These are phyloP conservation scores for Backusella australiensis DNA, from an alignment of 192 early-diverging fungal species.

Conservation along the genomic window DNA sequence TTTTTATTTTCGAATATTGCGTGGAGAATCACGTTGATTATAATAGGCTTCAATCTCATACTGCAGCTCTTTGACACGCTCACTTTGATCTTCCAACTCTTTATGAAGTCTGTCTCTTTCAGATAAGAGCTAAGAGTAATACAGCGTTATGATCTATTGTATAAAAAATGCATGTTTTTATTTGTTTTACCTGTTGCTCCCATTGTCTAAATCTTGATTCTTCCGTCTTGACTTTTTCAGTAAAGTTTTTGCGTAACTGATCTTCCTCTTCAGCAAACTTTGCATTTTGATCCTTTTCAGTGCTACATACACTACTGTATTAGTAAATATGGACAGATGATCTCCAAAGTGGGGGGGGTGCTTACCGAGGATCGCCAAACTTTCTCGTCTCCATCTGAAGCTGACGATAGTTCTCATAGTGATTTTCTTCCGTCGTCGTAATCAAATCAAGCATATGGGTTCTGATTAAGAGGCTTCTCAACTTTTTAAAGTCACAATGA, in stretches of 20 bases:
- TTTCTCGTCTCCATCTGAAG: conserved; percentile 85
- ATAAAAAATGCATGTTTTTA: neutral
- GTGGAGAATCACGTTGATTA: conserved; percentile 33
- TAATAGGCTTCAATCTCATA: conserved; percentile 62
- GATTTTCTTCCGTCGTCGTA: conserved; percentile 86
- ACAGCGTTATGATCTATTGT: too few relatives aligned
- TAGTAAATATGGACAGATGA: too few relatives aligned
- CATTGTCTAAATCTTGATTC: conserved; percentile 97
- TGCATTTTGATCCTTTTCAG: conserved; percentile 74
- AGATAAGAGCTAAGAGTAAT: conserved; percentile 65
- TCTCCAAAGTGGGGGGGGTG: too few relatives aligned
- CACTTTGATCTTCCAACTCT: conserved; percentile 94
- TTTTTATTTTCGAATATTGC: conserved; percentile 25
- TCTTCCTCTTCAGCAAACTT: conserved; percentile 99
- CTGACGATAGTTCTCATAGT: conserved; percentile 93
- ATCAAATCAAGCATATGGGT: conserved; percentile 99
- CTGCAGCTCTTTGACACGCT: conserved; percentile 88
- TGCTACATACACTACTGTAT: conserved; percentile 14
- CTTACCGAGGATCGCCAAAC: conserved; percentile 72
- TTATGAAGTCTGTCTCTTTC: conserved; percentile 99
- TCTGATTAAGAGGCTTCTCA: conserved; percentile 93
- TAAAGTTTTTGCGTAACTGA: conserved; percentile 90
- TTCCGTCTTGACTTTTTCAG: conserved; percentile 95
- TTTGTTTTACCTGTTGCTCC: conserved; percentile 71
- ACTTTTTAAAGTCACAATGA: conserved; percentile 98